Base-by-base conservation (phyloP, 805 yeast genomes). In the Candida jianshihensis region DNA sequence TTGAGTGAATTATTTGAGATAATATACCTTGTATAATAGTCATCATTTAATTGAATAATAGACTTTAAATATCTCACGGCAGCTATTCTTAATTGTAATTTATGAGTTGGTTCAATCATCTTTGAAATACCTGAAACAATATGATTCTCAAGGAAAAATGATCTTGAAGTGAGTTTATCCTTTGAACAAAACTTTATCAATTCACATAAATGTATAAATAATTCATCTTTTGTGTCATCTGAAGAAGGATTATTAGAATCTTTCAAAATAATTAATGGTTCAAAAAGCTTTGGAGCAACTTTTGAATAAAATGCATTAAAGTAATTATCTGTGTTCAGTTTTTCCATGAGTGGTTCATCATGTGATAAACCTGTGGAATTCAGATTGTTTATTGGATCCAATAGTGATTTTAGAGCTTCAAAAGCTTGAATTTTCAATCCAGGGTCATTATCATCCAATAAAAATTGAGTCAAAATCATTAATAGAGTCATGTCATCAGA, bases 361-460 rank as follows among this genome's bases (percentile, higher is more conserved):
- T 49, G 56, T 42, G 45, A 4, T 41, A 33, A 26, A 44, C 36
- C 25, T 41, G 38, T 27, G 53, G 41, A 2, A 18, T 37, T 41
- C n/a, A 43, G 30, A 19, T 41, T 44, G n/a, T 34, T 39, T 4
- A 40, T 34, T 9, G 56, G 79, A 50, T 83, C 89, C 12, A 89
- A 63, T 24, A 89, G 58, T 2, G 79, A 76, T 52, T 79, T 79
- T 33, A 89, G 59, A 1, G 96, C 95, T 58, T 88, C 96, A 43
- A 74, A 78, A 1, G 89, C 82, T 56, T 88, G 96, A 6, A 83
- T 75, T 51, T 82, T 79, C 35, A 88, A 59, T 0, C 95, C 94
- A 5, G 79, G 72, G 43, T 78, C 78, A 10, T 66, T 61, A 41
- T 83, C 94, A 16, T 72, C 68, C 3, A 78, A 55, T 6, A 89